Base-by-base conservation (phyloP, 495 filamentous ascomycete genomes). In the Aspergillus saccharolyticus region DNA sequence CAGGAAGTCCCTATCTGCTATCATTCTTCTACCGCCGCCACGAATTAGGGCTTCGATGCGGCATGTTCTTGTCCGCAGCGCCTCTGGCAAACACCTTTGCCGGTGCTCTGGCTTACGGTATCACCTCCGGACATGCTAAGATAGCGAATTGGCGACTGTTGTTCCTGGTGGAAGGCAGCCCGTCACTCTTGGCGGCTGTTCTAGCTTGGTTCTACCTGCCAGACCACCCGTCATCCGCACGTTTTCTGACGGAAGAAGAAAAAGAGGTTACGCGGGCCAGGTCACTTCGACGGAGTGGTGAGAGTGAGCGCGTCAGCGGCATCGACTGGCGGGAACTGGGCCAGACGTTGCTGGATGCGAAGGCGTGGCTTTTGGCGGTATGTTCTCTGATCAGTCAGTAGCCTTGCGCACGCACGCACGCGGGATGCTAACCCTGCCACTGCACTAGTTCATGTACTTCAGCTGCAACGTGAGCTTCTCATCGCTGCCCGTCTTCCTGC, bases 401-500 rank as follows among this genome's bases (percentile, higher is more conserved):
- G 5, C 12, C 33, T 39, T n/a, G n/a, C n/a, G n/a, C n/a, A n/a
- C n/a, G n/a, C n/a, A n/a, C n/a, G n/a, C n/a, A n/a, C 19, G 1
- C 45, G 0, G 25, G 25, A 22, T 12, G 1, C 9, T 28, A 53
- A 60, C 53, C 18, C 19, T 18, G 14, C 15, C 9, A 48, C 14
- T 20, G 22, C 3, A 14, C 14, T 25, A 82, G 78, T 67, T 82
- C n/a, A 82, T 82, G 78, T 82, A 81, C 65, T 82, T 82, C 55
- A 80, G 75, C 67, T 83, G 80, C 71, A 83, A 83, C 54, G 82
- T 83, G 44, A 79, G 86, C 55, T 95, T 92, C 70, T 85, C 87
- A n/a, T 91, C 88, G 6, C 80, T 96, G 8, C 89, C 90, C 0
- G 88, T 93, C 3, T 96, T 94, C 66, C 78, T 96, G 1, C 90